phyloP scores from a whole-genome alignment of 129 eudicot species.

The Artemisia tridentata region DNA sequence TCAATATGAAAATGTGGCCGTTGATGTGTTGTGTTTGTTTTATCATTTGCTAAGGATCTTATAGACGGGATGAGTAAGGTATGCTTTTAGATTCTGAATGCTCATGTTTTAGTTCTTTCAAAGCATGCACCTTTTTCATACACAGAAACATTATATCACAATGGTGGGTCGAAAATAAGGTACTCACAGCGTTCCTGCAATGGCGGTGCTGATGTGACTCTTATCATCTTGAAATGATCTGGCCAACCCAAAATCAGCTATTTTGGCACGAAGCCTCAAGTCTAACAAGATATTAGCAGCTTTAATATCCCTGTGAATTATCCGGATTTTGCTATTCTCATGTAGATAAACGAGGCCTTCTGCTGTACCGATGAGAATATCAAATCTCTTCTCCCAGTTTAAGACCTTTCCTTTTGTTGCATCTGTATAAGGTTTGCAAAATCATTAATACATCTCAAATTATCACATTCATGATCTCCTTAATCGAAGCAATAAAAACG shows the following conservation, averaged over 20 bases:
- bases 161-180: background rate
- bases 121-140: background rate
- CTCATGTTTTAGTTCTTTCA: no score
- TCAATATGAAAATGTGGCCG: no score
- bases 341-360: conserved; percentile 95
- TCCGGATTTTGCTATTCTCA: conserved; percentile 59
- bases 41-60: background rate
- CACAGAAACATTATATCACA: background rate
- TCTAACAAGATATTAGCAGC: conserved; percentile 80
- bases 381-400: conserved; percentile 78
- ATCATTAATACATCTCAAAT: background rate
- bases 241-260: conserved; percentile 95
- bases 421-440: conserved; percentile 39
- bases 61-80: background rate
- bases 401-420: conserved; percentile 48
- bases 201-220: conserved; percentile 86
- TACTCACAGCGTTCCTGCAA: conserved; percentile 86
- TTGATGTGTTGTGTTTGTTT: background rate
- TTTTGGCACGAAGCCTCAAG: conserved; percentile 70
- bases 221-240: conserved; percentile 87
- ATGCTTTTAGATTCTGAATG: conserved; percentile 3
- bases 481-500: background rate
- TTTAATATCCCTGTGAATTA: conserved; percentile 81
- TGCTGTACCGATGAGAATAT: conserved; percentile 59
- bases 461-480: conserved; percentile 6